Evolutionary conservation across 768 basidiomycete species (phyloP).

Genomic region (Kwoniella sp.): DNA sequence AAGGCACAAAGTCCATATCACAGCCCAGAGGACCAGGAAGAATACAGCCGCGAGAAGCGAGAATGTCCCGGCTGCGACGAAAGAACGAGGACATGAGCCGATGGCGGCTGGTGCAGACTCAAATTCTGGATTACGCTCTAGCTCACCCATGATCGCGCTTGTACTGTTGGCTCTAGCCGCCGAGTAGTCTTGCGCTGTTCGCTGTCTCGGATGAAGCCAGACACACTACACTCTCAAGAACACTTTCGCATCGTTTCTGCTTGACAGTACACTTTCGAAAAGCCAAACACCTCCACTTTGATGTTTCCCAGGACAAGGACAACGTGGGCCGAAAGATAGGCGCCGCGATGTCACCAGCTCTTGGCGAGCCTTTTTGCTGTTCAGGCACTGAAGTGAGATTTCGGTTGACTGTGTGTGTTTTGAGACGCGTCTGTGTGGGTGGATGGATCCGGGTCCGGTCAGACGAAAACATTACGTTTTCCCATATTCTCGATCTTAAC

Average conservation of each 20-base stretch:
- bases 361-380: background rate
- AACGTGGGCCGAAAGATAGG: background rate
- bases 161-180: background rate
- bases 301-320: background rate
- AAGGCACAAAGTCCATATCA: constrained; percentile 67
- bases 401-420: background rate
- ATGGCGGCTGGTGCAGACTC: no score
- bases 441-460: no score
- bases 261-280: no score
- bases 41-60: constrained; percentile 44
- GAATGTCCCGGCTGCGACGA: constrained; percentile 7
- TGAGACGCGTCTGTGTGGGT: constrained; percentile 13
- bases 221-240: no score
- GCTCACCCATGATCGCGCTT: constrained; percentile 10
- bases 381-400: background rate
- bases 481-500: background rate
- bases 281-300: background rate
- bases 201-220: no score
- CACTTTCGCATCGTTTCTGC: no score
- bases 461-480: constrained; percentile 26
- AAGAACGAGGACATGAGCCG: no score
- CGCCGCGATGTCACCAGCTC: background rate
- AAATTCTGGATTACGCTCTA: no score
- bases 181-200: no score
- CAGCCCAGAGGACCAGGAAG: constrained; percentile 62